Conservation (phyloP, 208 protist species). For the Trypanosoma mega region DNA sequence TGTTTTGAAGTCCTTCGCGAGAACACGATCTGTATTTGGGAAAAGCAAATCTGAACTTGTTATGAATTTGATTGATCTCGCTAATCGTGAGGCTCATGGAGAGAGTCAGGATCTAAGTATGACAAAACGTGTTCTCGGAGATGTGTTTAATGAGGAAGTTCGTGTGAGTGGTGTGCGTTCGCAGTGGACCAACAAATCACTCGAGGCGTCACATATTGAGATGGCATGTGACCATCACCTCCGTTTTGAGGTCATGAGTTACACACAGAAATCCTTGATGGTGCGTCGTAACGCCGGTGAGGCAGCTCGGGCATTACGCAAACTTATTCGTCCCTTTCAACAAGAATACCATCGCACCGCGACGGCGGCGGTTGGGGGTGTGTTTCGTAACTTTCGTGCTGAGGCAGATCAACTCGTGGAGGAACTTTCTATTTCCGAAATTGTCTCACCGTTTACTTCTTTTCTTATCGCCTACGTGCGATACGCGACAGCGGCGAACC, state of each 20-base stretch:
- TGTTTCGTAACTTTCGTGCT: constrained; percentile 75
- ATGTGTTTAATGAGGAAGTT: constrained; percentile 82
- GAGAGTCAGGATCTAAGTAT: constrained; percentile 71
- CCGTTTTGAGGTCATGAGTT: constrained; percentile 73
- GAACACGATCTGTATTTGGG: constrained; percentile 46
- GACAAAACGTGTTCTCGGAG: constrained; percentile 75
- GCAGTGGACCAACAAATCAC: constrained; percentile 84
- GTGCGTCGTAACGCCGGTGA: constrained; percentile 70
- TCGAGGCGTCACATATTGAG: constrained; percentile 89
- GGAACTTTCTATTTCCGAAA: constrained; percentile 44
- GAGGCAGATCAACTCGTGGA: constrained; percentile 69
- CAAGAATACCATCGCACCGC: constrained; percentile 70
- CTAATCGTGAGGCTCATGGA: constrained; percentile 77
- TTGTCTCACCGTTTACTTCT: constrained; percentile 76
- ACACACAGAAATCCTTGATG: constrained; percentile 77
- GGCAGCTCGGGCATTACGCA: constrained; percentile 57
- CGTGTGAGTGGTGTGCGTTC: constrained; percentile 77
- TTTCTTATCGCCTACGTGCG: constrained; percentile 77
- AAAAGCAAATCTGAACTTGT: constrained; percentile 72
- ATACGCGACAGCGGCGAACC: constrained; percentile 53
- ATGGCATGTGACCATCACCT: constrained; percentile 77
- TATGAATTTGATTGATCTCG: constrained; percentile 67
- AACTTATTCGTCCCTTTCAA: constrained; percentile 75
- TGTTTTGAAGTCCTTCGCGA: constrained; percentile 75
- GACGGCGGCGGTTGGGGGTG: constrained; percentile 59